Evolutionary conservation across 495 filamentous ascomycete genomes (phyloP).

Genomic region (Penicillium paxilli): DNA sequence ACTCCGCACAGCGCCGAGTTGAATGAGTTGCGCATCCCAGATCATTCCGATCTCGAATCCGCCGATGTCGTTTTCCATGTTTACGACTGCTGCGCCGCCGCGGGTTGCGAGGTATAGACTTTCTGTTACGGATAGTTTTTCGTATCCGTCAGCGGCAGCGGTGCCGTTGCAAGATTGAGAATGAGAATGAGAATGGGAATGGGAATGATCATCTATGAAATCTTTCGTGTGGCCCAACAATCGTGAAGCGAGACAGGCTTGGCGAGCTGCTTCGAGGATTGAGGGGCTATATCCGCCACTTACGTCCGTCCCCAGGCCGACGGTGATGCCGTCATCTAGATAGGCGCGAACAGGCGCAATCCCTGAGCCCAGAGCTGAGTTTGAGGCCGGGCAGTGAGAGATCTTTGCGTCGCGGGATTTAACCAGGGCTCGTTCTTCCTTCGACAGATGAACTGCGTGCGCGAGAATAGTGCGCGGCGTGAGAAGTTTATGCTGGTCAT

Average conservation of each 20-base stretch:
- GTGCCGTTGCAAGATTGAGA: slow-evolving; percentile 61
- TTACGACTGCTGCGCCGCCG: slow-evolving; percentile 80
- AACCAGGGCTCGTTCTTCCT: slow-evolving; percentile 63
- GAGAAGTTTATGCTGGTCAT: slow-evolving; percentile 70
- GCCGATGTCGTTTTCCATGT: slow-evolving; percentile 67
- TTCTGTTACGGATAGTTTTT: slow-evolving; percentile 77
- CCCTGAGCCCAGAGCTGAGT: slow-evolving; percentile 76
- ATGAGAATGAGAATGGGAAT: too few relatives aligned
- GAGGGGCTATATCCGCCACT: slow-evolving; percentile 80
- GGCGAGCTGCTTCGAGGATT: slow-evolving; percentile 76
- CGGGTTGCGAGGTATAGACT: slow-evolving; percentile 82
- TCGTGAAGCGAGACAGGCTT: slow-evolving; percentile 73
- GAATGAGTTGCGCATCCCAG: slow-evolving; percentile 83
- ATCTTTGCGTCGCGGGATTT: slow-evolving; percentile 61
- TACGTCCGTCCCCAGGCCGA: slow-evolving; percentile 89
- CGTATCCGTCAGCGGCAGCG: slow-evolving; percentile 19
- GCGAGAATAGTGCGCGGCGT: slow-evolving; percentile 77
- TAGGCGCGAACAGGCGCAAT: slow-evolving; percentile 68
- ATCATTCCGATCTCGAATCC: slow-evolving; percentile 80
- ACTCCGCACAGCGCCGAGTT: slow-evolving; percentile 43
- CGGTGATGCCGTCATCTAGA: slow-evolving; percentile 68
- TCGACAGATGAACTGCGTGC: slow-evolving; percentile 76
- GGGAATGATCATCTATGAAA: slow-evolving; percentile 57
- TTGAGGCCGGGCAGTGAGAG: slow-evolving; percentile 84
- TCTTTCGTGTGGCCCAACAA: slow-evolving; percentile 48